A percentile compares a stretch with the other conserved stretches of the same genome.
These are phyloP conservation scores for Didymella pinodella DNA, from an alignment of 2,329 filamentous ascomycete species.

Conservation along the genomic window DNA sequence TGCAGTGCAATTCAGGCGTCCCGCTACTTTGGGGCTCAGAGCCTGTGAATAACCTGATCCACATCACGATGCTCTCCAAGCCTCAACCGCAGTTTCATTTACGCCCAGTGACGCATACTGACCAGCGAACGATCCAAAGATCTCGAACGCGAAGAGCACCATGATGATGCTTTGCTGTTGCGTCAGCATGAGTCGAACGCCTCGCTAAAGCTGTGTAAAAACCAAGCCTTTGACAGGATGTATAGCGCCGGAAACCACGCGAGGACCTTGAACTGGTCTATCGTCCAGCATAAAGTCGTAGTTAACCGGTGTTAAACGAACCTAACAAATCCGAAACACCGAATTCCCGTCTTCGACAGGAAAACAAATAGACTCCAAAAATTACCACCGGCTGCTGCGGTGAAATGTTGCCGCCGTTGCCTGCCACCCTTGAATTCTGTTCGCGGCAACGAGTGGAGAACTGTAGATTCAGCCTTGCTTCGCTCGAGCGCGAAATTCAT, in stretches of 20 bases:
- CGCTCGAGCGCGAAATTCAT: constrained; percentile 15
- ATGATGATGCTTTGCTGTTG: neutral
- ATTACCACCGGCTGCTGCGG: constrained; percentile 2
- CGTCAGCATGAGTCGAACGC: neutral
- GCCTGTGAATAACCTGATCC: constrained; percentile 3
- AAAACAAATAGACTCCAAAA: neutral
- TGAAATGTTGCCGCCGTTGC: constrained; percentile 2
- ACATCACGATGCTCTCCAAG: neutral
- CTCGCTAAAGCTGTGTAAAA: constrained; percentile 9
- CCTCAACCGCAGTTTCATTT: constrained; percentile 1
- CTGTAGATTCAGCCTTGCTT: constrained; percentile 19
- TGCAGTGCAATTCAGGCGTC: constrained; percentile 15
- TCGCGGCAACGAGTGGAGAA: constrained; percentile 11
- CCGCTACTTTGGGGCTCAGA: constrained; percentile 9
- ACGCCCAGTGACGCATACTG: neutral
- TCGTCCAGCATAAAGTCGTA: neutral
- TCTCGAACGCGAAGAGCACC: neutral
- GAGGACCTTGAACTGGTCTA: neutral
- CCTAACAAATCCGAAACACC: neutral
- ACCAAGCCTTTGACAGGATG: constrained; percentile 9
- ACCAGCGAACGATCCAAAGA: neutral
- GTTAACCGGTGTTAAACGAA: constrained; percentile 2
- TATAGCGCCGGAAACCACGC: constrained; percentile 17
- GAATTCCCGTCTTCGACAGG: neutral
- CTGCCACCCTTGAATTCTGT: neutral